Conservation (phyloP, 2,329 filamentous ascomycete genomes). For the Escovopsis weberi region DNA sequence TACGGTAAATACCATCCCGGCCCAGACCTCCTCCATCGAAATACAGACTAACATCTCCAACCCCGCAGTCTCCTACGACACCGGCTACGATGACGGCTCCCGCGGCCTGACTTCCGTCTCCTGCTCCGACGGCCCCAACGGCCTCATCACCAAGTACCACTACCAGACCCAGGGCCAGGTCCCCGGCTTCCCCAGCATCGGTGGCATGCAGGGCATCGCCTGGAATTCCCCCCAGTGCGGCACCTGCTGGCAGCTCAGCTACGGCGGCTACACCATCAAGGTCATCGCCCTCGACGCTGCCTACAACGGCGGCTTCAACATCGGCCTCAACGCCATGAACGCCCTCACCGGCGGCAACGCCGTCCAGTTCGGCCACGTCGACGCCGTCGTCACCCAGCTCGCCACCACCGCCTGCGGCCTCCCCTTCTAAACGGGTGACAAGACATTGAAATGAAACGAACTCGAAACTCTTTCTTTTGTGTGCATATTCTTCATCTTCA, state of each 20-base stretch:
- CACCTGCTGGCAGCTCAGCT: slow-evolving; percentile 42
- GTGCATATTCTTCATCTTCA: too few species aligned
- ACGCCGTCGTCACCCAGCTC: slow-evolving; percentile 33
- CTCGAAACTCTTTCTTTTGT: too few species aligned
- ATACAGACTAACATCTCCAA: too few species aligned
- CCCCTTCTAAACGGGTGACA: slow-evolving; percentile 4
- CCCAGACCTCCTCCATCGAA: too few species aligned
- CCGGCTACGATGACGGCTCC: slow-evolving; percentile 47
- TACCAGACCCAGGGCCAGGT: slow-evolving; percentile 41
- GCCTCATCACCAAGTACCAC: slow-evolving; percentile 46
- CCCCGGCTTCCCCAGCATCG: slow-evolving; percentile 39
- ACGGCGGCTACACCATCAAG: slow-evolving; percentile 35
- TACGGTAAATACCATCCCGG: slow-evolving; percentile 13
- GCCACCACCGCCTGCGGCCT: slow-evolving; percentile 28
- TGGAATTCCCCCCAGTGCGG: slow-evolving; percentile 46
- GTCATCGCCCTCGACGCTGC: slow-evolving; percentile 42
- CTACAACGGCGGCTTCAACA: slow-evolving; percentile 33
- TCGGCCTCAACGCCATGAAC: slow-evolving; percentile 42
- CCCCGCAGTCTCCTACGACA: slow-evolving; percentile 51
- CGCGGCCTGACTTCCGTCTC: slow-evolving; percentile 42
- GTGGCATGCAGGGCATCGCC: slow-evolving; percentile 34
- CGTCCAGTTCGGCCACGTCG: slow-evolving; percentile 33
- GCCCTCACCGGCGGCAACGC: slow-evolving; percentile 38
- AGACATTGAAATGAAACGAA: too few species aligned
- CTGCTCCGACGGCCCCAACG: slow-evolving; percentile 55